These are phyloP conservation scores for Pseudomicrostroma phylloplanum DNA, from an alignment of 1,284 basidiomycete genomes.

Conservation along the genomic window DNA sequence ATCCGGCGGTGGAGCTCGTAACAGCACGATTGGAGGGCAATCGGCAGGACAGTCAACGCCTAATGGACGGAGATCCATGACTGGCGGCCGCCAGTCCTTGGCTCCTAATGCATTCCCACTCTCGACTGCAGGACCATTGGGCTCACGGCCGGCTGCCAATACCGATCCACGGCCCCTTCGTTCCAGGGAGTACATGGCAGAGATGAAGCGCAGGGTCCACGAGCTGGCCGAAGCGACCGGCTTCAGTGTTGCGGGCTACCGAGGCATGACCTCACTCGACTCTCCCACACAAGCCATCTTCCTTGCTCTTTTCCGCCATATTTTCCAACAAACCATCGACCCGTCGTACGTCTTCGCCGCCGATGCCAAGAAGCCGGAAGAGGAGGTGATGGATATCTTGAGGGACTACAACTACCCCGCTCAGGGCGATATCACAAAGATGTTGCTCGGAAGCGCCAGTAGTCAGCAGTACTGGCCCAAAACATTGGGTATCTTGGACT, in stretches of 20 bases:
- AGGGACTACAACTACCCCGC: slow-evolving; percentile 47
- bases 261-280: slow-evolving; percentile 25
- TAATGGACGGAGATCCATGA: not conserved
- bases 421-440: slow-evolving; percentile 47
- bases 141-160: not conserved
- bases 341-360: slow-evolving; percentile 34
- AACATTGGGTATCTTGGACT: slow-evolving; percentile 47
- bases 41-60: not conserved
- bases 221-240: slow-evolving; percentile 38
- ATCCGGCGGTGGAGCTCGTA: not conserved
- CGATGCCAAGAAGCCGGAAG: slow-evolving; percentile 45
- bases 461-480: slow-evolving; percentile 47
- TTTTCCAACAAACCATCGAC: slow-evolving; percentile 43
- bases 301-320: slow-evolving; percentile 45
- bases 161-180: slow-evolving; percentile 23
- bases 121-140: not conserved
- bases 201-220: slow-evolving; percentile 39
- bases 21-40: not conserved
- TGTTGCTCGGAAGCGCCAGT: slow-evolving; percentile 45
- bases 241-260: slow-evolving; percentile 41
- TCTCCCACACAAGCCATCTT: slow-evolving; percentile 47
- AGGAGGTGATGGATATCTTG: slow-evolving; percentile 43
- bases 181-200: slow-evolving; percentile 38
- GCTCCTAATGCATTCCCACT: slow-evolving; percentile 2
- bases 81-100: slow-evolving; percentile 3